A percentile compares a stretch with the other conserved stretches of the same genome.
Evolutionary conservation across 1,284 basidiomycete species (phyloP).

Genomic region (Mycosarcoma maydis): DNA sequence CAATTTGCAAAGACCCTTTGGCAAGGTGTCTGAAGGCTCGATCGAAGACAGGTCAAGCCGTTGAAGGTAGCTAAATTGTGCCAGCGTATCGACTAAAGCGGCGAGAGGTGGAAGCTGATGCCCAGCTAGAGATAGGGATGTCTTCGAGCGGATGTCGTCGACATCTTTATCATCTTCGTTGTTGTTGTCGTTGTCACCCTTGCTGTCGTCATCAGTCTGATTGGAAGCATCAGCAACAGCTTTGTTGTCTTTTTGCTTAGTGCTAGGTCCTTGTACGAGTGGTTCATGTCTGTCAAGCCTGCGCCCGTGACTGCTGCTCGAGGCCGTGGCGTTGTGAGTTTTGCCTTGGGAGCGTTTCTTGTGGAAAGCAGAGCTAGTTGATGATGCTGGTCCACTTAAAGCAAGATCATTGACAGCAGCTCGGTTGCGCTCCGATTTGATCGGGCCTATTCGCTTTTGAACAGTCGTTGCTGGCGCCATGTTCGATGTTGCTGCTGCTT

Average conservation of each 20-base stretch:
- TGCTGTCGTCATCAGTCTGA: background rate
- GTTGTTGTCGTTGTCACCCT: background rate
- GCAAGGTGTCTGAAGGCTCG: slow-evolving; percentile 41
- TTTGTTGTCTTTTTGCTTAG: too few relatives aligned
- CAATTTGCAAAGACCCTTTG: slow-evolving; percentile 42
- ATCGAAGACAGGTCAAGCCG: slow-evolving; percentile 58
- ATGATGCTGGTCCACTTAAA: slow-evolving; percentile 7
- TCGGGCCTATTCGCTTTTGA: slow-evolving; percentile 7
- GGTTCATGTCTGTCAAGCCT: background rate
- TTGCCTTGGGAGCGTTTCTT: slow-evolving; percentile 36
- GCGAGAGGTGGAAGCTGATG: slow-evolving; percentile 51
- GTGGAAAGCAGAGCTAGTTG: slow-evolving; percentile 34
- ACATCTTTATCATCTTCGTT: slow-evolving; percentile 4
- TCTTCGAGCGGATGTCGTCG: slow-evolving; percentile 29
- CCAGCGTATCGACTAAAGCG: slow-evolving; percentile 50
- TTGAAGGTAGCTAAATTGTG: slow-evolving; percentile 52
- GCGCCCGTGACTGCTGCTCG: slow-evolving; percentile 5
- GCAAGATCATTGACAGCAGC: slow-evolving; percentile 10
- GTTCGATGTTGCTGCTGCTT: background rate
- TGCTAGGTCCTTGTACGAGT: too few relatives aligned
- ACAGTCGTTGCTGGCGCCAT: slow-evolving; percentile 15
- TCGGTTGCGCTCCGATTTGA: slow-evolving; percentile 42
- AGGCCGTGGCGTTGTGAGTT: slow-evolving; percentile 2
- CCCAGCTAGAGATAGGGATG: slow-evolving; percentile 45
- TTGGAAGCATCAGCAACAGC: too few relatives aligned